Evolutionary conservation across 495 filamentous ascomycete species (phyloP), one percentile per base, ranked within the genome.

Genomic region (Durotheca rogersii): DNA sequence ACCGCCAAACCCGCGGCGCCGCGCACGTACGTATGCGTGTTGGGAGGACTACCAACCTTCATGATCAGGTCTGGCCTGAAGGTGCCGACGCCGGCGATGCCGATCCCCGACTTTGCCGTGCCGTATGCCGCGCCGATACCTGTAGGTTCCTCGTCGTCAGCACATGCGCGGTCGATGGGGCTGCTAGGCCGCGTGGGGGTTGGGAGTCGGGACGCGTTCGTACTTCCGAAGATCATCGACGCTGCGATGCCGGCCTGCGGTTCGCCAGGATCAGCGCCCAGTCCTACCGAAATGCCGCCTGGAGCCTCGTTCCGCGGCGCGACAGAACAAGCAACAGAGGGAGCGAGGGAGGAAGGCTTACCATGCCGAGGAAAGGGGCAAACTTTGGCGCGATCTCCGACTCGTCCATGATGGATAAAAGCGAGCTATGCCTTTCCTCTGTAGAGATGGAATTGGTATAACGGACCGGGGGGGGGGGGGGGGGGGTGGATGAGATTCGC

Each of bases 341-440:
- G 30, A 49, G 42, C 33, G 15, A 27, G 18, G 34, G 30, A 47
- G 42, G 35, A 14, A 23, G 51, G 67, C 84, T 74, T 81, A 96
- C 94, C 83, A 97, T 89, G 73, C 94, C 94, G 64, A 97, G 83
- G 79, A 99, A 99, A 36, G 92, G 90, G 62, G 93, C 93, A 65
- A 96, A 96, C 70, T 88, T 88, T 46, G 94, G 93, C 36, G 86
- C 75, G 21, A 86, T 67, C 44, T 86, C 84, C 47, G 80, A 81
- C 42, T 85, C 84, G 43, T 79, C 75, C 84, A 88, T 90, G 49
- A 43, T 81, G 66, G 23, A 49, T n/a, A n/a, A n/a, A n/a, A n/a
- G n/a, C n/a, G n/a, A n/a, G n/a, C n/a, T n/a, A n/a, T n/a, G n/a
- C n/a, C n/a, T n/a, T n/a, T n/a, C n/a, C n/a, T n/a, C n/a, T n/a